A percentile compares a stretch with the other conserved stretches of the same genome.
Evolutionary conservation across 495 filamentous ascomycete genomes (phyloP).

Genomic region (Aspergillus ellipticus): DNA sequence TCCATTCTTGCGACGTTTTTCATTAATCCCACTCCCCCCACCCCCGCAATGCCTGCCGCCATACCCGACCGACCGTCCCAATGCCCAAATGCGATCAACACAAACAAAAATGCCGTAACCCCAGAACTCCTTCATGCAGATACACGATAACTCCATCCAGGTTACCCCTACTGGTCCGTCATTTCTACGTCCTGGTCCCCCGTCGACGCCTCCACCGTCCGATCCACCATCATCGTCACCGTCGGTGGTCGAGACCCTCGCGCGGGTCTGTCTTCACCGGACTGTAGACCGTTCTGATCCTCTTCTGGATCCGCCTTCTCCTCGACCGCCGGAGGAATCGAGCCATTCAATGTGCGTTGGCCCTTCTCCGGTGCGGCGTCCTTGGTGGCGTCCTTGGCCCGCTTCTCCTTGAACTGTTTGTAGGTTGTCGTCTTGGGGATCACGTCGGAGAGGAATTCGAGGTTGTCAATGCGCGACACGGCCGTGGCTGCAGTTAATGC

Average conservation of each 20-base stretch:
- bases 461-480: conserved; percentile 83
- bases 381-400: conserved; percentile 45
- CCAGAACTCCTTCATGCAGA: conserved; percentile 27
- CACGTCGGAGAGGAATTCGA: conserved; percentile 91
- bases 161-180: conserved; percentile 31
- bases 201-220: conserved; percentile 23
- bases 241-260: conserved; percentile 30
- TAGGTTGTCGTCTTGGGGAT: conserved; percentile 81
- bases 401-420: conserved; percentile 71
- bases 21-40: no score
- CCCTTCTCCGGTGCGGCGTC: conserved; percentile 45
- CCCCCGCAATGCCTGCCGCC: no score
- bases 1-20: no score
- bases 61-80: no score
- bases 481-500: conserved; percentile 61
- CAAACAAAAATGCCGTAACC: conserved; percentile 14
- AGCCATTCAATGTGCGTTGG: conserved; percentile 50
- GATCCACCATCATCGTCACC: conserved; percentile 39
- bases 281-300: conserved; percentile 9
- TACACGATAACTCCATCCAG: not conserved
- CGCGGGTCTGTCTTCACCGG: conserved; percentile 19
- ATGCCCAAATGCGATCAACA: conserved; percentile 10
- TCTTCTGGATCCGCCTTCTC: conserved; percentile 30
- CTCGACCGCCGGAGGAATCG: conserved; percentile 16
- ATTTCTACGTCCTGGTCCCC: conserved; percentile 42